Evolutionary conservation across 2,329 filamentous ascomycete species (phyloP).

Genomic region (Ophiobolus disseminans): DNA sequence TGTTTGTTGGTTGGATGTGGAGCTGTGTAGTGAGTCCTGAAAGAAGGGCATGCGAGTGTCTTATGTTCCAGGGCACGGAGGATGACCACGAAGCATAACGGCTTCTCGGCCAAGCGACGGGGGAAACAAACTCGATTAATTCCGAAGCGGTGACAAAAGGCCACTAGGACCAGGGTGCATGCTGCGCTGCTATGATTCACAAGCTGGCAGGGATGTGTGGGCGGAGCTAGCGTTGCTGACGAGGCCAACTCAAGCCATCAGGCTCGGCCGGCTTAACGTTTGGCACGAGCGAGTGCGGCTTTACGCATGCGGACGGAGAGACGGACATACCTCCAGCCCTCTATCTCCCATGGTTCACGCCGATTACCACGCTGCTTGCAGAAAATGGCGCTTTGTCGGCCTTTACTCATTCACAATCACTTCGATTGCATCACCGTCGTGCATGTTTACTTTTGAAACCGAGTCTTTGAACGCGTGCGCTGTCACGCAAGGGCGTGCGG

Average conservation of each 20-base stretch:
- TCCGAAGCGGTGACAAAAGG: slow-evolving; percentile 12
- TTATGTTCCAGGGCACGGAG: slow-evolving; percentile 40
- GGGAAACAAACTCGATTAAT: slow-evolving; percentile 3
- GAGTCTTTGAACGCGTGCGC: slow-evolving; percentile 13
- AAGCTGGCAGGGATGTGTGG: slow-evolving; percentile 22
- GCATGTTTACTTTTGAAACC: slow-evolving; percentile 10
- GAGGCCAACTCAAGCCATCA: slow-evolving; percentile 1
- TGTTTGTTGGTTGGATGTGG: slow-evolving; percentile 1
- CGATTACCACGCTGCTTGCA: slow-evolving; percentile 20
- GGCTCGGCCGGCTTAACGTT: slow-evolving; percentile 5
- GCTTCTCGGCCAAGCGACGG: slow-evolving; percentile 25
- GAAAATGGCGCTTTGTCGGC: slow-evolving; percentile 15
- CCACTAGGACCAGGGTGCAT: too few relatives aligned
- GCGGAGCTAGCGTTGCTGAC: slow-evolving; percentile 13
- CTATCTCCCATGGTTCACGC: slow-evolving; percentile 15
- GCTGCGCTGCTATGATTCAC: slow-evolving; percentile 37
- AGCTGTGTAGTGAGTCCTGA: slow-evolving; percentile 9
- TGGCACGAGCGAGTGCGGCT: slow-evolving; percentile 4
- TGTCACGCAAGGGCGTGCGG: slow-evolving; percentile 14
- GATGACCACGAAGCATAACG: slow-evolving; percentile 39
- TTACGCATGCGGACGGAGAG: slow-evolving; percentile 17
- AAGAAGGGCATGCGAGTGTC: slow-evolving; percentile 34
- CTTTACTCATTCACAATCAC: slow-evolving; percentile 26
- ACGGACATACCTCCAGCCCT: slow-evolving; percentile 3
- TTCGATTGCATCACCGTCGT: slow-evolving; percentile 20